Percentiles rank a stretch among this genome's conserved stretches.
Evolutionary conservation across 2,329 filamentous ascomycete genomes (phyloP).

Genomic region (Aspergillus tanneri): DNA sequence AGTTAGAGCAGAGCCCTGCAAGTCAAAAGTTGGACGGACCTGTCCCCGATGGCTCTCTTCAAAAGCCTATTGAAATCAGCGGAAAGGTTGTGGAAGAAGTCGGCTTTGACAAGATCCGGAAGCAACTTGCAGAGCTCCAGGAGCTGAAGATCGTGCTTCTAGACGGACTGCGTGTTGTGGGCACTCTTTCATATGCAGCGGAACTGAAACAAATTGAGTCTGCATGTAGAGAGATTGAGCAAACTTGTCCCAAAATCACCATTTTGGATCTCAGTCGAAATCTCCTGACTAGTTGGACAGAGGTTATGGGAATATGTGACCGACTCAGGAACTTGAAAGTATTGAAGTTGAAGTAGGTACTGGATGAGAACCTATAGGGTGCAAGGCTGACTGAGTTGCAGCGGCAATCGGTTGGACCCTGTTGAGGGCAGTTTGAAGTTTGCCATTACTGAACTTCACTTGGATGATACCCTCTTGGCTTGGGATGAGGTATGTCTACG

Average conservation of each 20-base stretch:
- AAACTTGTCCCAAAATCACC: conserved; percentile 57
- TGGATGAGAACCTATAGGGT: not conserved
- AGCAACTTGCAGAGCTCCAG: conserved; percentile 71
- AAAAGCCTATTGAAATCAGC: conserved; percentile 67
- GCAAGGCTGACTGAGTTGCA: conserved; percentile 41
- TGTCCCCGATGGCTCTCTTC: conserved; percentile 22
- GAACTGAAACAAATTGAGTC: conserved; percentile 23
- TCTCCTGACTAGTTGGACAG: conserved; percentile 66
- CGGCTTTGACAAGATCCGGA: conserved; percentile 88
- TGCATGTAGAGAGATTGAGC: conserved; percentile 52
- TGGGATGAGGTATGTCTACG: conserved; percentile 67
- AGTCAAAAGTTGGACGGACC: conserved; percentile 6
- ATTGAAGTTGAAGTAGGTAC: conserved; percentile 69
- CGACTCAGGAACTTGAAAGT: conserved; percentile 65
- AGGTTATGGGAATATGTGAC: conserved; percentile 69
- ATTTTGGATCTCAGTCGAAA: conserved; percentile 87
- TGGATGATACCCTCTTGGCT: conserved; percentile 65
- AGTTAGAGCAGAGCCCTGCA: conserved; percentile 42
- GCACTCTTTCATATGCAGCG: conserved; percentile 30
- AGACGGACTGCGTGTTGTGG: conserved; percentile 67
- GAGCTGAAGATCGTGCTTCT: conserved; percentile 80
- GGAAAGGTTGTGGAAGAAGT: conserved; percentile 88
- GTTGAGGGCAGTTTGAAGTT: conserved; percentile 47
- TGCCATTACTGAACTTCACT: conserved; percentile 58
- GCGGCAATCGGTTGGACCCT: conserved; percentile 67